These are phyloP conservation scores for Lichtheimia ornata DNA, from an alignment of 371 early-diverging fungal genomes.

Conservation along the genomic window DNA sequence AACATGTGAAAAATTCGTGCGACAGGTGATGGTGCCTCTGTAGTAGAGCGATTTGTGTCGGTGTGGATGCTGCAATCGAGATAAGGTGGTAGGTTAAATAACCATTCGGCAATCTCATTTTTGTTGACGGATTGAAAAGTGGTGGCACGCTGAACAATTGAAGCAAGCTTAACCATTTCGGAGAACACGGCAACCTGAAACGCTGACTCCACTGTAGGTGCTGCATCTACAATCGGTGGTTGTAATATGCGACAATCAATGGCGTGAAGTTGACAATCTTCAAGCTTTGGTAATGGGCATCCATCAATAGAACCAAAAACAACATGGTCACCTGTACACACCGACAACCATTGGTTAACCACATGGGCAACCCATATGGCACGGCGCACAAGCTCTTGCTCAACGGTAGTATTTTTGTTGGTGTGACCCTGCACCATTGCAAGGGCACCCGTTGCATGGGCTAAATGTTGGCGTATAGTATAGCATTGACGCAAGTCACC, in stretches of 20 bases:
- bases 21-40: conserved; percentile 28
- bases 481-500: conserved; percentile 32
- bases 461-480: conserved; percentile 23
- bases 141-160: conserved; percentile 18
- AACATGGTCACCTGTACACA: conserved; percentile 18
- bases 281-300: conserved; percentile 36
- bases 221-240: not conserved
- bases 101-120: conserved; percentile 35
- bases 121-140: conserved; percentile 2
- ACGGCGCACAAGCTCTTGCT: conserved; percentile 40
- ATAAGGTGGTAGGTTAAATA: conserved; percentile 37
- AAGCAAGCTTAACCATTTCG: conserved; percentile 39
- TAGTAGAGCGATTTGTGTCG: conserved; percentile 12
- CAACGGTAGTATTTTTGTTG: conserved; percentile 9
- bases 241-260: conserved; percentile 13
- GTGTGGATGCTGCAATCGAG: conserved; percentile 31
- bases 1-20: conserved; percentile 40
- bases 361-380: conserved; percentile 43
- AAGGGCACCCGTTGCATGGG: conserved; percentile 2
- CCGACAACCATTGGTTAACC: conserved; percentile 40
- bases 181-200: conserved; percentile 35
- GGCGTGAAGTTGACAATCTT: conserved; percentile 40
- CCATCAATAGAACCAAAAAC: conserved; percentile 14
- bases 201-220: conserved; percentile 18
- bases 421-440: conserved; percentile 15